Conservation (phyloP, 2,329 filamentous ascomycete species). For the Fusarium sp. region DNA sequence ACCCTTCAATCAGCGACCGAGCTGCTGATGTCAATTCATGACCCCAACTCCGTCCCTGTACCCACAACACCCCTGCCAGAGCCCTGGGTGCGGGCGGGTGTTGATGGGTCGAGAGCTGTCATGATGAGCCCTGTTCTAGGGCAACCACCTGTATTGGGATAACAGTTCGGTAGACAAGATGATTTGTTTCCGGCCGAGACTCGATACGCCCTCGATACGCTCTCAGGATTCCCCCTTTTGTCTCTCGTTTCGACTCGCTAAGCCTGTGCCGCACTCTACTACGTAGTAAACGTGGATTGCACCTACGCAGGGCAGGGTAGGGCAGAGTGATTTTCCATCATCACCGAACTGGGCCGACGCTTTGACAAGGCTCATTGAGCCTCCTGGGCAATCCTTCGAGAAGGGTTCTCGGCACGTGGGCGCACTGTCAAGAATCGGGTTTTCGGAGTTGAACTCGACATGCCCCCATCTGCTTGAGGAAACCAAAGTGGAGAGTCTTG, state of each 20-base stretch:
- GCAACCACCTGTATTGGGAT: conserved; percentile 18
- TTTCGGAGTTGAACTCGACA: conserved; percentile 15
- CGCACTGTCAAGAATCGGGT: conserved; percentile 5
- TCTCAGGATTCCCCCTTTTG: conserved; percentile 18
- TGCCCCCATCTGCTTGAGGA: conserved; percentile 9
- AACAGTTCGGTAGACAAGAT: conserved; percentile 25
- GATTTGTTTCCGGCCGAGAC: background rate
- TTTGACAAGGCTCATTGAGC: background rate
- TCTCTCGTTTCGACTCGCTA: conserved; percentile 10
- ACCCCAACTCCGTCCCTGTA: background rate
- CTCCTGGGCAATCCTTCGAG: conserved; percentile 29
- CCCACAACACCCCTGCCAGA: conserved; percentile 15
- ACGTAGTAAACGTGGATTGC: background rate
- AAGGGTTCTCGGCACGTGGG: conserved; percentile 34
- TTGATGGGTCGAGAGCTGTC: conserved; percentile 26
- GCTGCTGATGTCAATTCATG: conserved; percentile 2
- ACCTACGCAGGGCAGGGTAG: background rate
- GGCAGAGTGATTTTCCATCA: background rate
- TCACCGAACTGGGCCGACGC: background rate
- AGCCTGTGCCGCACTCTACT: background rate
- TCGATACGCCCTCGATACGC: background rate
- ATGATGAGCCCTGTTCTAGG: conserved; percentile 10
- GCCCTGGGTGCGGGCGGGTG: conserved; percentile 9
- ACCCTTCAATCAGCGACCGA: conserved; percentile 40
- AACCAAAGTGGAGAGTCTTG: conserved; percentile 10